Conservation (phyloP, 2,329 filamentous ascomycete species). For the Monosporascus sp. region DNA sequence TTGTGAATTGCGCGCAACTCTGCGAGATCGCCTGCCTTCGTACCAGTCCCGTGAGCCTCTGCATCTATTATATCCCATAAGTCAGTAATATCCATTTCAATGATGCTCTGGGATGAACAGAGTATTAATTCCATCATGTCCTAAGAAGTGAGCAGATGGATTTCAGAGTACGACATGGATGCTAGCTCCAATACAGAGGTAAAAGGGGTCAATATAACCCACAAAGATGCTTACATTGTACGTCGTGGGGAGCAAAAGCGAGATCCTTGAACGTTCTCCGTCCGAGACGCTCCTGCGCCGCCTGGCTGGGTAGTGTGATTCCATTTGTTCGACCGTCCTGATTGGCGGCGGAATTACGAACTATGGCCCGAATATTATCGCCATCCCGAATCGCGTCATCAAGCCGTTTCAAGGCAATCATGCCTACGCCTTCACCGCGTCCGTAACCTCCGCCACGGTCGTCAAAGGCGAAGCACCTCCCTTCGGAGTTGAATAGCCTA, state of each 20-base stretch:
- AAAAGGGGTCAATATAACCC: no score
- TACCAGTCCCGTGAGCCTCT: background rate
- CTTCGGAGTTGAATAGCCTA: background rate
- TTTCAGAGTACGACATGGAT: no score
- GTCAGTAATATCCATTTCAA: no score
- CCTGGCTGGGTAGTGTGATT: background rate
- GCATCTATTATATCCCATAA: no score
- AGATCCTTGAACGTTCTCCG: background rate
- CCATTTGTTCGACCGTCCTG: constrained; percentile 1
- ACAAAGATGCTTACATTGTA: no score
- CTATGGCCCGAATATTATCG: background rate
- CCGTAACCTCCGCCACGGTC: background rate
- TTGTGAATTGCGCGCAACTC: background rate
- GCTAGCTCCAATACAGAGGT: no score
- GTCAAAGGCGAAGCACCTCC: background rate
- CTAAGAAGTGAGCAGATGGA: no score
- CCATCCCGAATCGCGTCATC: background rate
- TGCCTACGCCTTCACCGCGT: background rate
- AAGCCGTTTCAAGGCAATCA: background rate
- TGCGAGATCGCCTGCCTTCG: background rate
- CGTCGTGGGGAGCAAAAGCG: background rate
- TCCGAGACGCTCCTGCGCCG: background rate
- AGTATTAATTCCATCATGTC: no score
- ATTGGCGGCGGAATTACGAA: constrained; percentile 1
- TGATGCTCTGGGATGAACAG: no score